A percentile compares a stretch with the other conserved stretches of the same genome.
Conservation (phyloP, 148 eudicot species). For the Spergularia marina region DNA sequence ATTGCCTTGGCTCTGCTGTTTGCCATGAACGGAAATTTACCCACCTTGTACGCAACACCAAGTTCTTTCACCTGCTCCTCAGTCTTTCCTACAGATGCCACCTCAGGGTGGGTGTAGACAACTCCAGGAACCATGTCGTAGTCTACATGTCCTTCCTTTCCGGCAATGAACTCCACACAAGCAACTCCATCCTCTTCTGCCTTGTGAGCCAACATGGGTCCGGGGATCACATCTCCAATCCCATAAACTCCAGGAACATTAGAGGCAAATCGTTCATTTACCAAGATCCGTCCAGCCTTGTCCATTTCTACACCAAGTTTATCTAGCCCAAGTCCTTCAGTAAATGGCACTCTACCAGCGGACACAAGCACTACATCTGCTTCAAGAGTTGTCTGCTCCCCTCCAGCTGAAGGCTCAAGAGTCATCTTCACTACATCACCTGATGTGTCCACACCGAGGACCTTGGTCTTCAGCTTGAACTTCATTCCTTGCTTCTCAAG, state of each 20-base stretch:
- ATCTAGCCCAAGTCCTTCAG: slow-evolving; percentile 72
- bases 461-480: slow-evolving; percentile 90
- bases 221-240: slow-evolving; percentile 92
- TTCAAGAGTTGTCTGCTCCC: slow-evolving; percentile 69
- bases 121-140: slow-evolving; percentile 94
- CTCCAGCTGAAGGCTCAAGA: slow-evolving; percentile 84
- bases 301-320: slow-evolving; percentile 85
- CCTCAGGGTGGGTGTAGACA: slow-evolving; percentile 91
- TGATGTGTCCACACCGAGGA: slow-evolving; percentile 69
- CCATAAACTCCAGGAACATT: slow-evolving; percentile 74
- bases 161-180: slow-evolving; percentile 91
- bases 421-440: slow-evolving; percentile 62
- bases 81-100: slow-evolving; percentile 91
- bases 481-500: slow-evolving; percentile 97
- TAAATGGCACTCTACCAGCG: slow-evolving; percentile 80
- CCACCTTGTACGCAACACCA: slow-evolving; percentile 77
- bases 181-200: slow-evolving; percentile 98
- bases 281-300: slow-evolving; percentile 68
- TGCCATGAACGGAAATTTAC: slow-evolving; percentile 87
- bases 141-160: slow-evolving; percentile 91
- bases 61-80: slow-evolving; percentile 89
- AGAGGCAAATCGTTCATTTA: slow-evolving; percentile 61
- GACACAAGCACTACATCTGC: slow-evolving; percentile 94
- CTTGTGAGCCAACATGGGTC: slow-evolving; percentile 99
- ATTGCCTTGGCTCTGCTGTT: slow-evolving; percentile 97